Conservation (phyloP, 192 early-diverging fungal species). For the Linnemannia schmuckeri region DNA sequence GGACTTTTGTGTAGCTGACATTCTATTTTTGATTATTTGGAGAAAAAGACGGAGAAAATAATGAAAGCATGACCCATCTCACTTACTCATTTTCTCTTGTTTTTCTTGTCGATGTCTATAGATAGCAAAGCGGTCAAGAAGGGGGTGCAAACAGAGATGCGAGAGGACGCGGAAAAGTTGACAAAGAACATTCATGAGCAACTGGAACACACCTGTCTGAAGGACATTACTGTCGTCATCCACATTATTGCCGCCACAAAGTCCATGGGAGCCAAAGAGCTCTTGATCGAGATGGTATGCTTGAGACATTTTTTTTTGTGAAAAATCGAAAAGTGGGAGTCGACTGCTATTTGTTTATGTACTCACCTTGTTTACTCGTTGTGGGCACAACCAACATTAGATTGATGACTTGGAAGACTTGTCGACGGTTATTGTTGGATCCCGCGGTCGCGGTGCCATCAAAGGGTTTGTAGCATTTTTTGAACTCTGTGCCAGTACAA, state of each 20-base stretch:
- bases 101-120: not conserved
- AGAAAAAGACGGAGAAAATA: not conserved
- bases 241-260: slow-evolving; percentile 56
- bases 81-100: not conserved
- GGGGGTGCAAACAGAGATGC: slow-evolving; percentile 51
- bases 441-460: slow-evolving; percentile 59
- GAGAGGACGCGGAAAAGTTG: slow-evolving; percentile 54
- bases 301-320: not conserved
- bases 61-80: not conserved
- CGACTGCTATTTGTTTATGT: not conserved
- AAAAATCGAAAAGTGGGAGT: not conserved
- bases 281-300: slow-evolving; percentile 50
- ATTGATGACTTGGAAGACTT: slow-evolving; percentile 57
- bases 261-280: slow-evolving; percentile 50
- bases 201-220: slow-evolving; percentile 44
- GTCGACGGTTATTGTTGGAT: slow-evolving; percentile 63
- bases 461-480: slow-evolving; percentile 49
- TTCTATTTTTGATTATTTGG: slow-evolving; percentile 4
- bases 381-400: slow-evolving; percentile 6
- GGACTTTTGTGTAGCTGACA: not conserved
- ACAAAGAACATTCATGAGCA: slow-evolving; percentile 55
- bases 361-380: not conserved
- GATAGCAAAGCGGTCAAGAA: slow-evolving; percentile 38
- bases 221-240: slow-evolving; percentile 49
- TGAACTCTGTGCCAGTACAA: not conserved